A percentile compares a stretch with the other conserved stretches of the same genome.
phyloP scores from a whole-genome alignment of 257 asterid genomes.

The Prunella vulgaris region DNA sequence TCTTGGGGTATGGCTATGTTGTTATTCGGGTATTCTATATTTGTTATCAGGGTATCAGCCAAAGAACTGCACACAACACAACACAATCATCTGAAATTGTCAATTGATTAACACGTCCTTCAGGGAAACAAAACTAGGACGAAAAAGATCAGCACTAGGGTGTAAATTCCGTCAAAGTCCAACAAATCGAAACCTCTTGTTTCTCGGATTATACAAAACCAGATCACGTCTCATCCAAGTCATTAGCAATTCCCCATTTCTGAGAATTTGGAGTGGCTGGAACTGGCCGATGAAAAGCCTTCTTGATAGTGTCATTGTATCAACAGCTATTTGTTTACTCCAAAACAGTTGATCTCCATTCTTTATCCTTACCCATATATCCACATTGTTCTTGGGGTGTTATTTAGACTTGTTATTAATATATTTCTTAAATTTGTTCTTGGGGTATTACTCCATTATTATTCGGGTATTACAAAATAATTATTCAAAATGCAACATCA shows the following conservation, averaged over 20 bases:
- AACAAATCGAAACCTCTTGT: background rate
- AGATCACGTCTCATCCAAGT: slow-evolving; percentile 8
- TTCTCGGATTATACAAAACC: slow-evolving; percentile 19
- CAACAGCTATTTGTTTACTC: slow-evolving; percentile 18
- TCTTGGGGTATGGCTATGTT: too few species aligned
- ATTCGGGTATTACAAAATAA: too few species aligned
- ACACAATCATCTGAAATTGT: too few species aligned
- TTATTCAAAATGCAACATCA: too few species aligned
- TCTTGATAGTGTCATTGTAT: background rate
- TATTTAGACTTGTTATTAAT: too few species aligned
- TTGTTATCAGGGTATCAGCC: too few species aligned
- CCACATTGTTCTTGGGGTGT: too few species aligned
- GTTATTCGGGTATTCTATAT: too few species aligned
- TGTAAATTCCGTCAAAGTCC: background rate
- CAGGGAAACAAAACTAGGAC: too few species aligned
- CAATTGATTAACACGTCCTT: background rate
- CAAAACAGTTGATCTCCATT: background rate
- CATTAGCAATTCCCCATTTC: slow-evolving; percentile 22
- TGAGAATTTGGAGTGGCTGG: slow-evolving; percentile 30
- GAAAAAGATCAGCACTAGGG: background rate
- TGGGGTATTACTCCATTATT: too few species aligned
- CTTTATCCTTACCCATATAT: slow-evolving; percentile 28
- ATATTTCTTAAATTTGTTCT: too few species aligned
- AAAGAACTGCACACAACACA: too few species aligned
- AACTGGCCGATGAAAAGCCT: background rate